These are phyloP conservation scores for Holtermannia corniformis DNA, from an alignment of 768 basidiomycete species.

Conservation along the genomic window DNA sequence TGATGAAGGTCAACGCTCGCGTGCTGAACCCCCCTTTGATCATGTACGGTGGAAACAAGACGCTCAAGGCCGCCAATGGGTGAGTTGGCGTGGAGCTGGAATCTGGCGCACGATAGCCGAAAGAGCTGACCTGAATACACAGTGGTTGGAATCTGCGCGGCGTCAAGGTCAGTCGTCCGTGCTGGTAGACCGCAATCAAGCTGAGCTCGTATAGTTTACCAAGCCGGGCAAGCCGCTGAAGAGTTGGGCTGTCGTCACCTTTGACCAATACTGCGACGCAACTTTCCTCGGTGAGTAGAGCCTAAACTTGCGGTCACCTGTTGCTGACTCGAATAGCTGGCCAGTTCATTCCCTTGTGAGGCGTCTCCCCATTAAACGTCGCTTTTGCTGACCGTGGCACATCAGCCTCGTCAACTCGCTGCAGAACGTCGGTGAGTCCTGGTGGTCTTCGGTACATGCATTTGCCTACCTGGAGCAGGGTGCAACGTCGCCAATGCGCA, in stretches of 20 bases:
- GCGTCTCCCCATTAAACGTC: too few species aligned
- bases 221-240: constrained; percentile 18
- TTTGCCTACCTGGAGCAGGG: constrained; percentile 15
- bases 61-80: constrained; percentile 19
- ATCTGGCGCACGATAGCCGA: too few species aligned
- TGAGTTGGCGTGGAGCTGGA: too few species aligned
- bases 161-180: constrained; percentile 16
- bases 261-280: constrained; percentile 22
- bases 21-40: constrained; percentile 31
- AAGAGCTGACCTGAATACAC: too few species aligned
- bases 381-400: too few species aligned
- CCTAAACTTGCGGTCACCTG: too few species aligned
- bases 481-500: constrained; percentile 19
- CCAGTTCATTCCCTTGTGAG: too few species aligned
- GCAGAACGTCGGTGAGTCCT: too few species aligned
- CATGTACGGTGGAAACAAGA: constrained; percentile 16
- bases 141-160: constrained; percentile 35
- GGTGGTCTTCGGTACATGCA: constrained; percentile 20
- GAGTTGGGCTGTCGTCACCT: constrained; percentile 35
- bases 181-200: background rate
- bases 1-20: constrained; percentile 32
- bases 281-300: constrained; percentile 27
- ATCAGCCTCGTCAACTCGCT: too few species aligned
- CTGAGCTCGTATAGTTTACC: constrained; percentile 24
- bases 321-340: too few species aligned